Base-by-base conservation (phyloP, 139 green algal genomes). In the Chlamydomonas incerta region DNA sequence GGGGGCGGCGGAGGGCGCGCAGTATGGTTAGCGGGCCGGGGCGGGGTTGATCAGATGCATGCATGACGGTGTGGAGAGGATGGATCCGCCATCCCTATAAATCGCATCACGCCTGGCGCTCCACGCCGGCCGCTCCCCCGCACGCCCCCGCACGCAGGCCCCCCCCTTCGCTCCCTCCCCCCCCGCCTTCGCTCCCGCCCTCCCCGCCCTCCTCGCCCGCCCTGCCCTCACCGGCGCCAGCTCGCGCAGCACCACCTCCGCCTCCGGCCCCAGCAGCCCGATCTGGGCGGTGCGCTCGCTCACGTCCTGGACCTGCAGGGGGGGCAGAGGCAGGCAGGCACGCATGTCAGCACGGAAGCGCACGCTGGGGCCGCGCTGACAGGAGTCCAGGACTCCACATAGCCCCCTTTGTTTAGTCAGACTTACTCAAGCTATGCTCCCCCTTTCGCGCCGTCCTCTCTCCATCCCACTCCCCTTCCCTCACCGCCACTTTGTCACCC, bases 241-340 rank as follows among this genome's bases (percentile, higher is more conserved):
- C 63, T 93, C 90, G 41, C 79, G 31, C 41, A 97, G 74, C n/a
- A 97, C 68, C 1, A 87, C 85, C 33, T 91, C 89, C 0, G 89
- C 81, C 55, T 89, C 83, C 4, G 95, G 94, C 0, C 95, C 95
- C 52, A 96, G 37, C 18, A 98, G 74, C 6, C 88, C 89, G 34
- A 98, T 89, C 93, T 97, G 95, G 28, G 57, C 31, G 28, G 83
- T 93, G 0, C 60, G 50, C 26, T 9, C 0, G 31, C 88, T 87
- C 21, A 98, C 69, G 82, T 97, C 93, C 52, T 63, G 34, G 29
- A 96, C 80, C 69, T 91, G 63, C 28, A 52, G 10, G 9, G 4
- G 60, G 21, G 21, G 17, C 4, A 18, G 63, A 11, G 57, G 57
- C 57, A 28, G 57, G 15, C 15, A 65, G 11, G 50, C 50, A 57